Evolutionary conservation across 495 filamentous ascomycete genomes (phyloP), one percentile per base, ranked within the genome.

Genomic region (Penicillium bialowiezense): DNA sequence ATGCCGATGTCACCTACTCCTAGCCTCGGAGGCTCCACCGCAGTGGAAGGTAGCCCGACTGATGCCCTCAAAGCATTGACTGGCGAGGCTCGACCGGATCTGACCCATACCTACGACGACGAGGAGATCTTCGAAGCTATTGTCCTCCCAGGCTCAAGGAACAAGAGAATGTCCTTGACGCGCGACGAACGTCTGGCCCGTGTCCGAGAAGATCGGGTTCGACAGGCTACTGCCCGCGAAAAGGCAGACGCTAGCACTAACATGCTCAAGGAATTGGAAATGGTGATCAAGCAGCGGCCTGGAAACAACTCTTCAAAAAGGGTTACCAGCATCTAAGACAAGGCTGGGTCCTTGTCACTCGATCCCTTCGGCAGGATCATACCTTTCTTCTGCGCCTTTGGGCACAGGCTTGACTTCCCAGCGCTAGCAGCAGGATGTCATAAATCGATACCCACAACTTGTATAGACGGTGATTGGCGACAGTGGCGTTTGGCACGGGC

Each of bases 101-200:
- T 65, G 10, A 62, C 58, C 8, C 66, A 73, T 15, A 63, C 51
- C 34, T 60, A 60, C 19, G 70, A 72, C 14, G 79, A 86, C 36
- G 68, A 92, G 48, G 90, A 96, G 59, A 80, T 98, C 5, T 96
- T 92, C 50, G 93, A 98, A 65, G 92, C 91, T 0, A 79, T 97
- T 33, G 87, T 90, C 1, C 67, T 89, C 42, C 89, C 91, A 12
- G 48, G 68, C 17, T 54, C 58, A 1, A 71, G 72, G 17, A 79
- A 78, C 48, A 83, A 84, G 52, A 80, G 88, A 41, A 86, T 81
- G 40, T 79, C 81, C 19, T 63, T 97, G 34, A 91, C 88, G 3
- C 75, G 91, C 58, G 91, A 97, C 56, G 91, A 98, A 65, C 82
- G 93, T 19, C 83, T 97, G 48, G 76, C 79, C 13, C 92, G 88